These are phyloP conservation scores for Chalaropsis ovoidea DNA, from an alignment of 2,329 filamentous ascomycete species.

Conservation along the genomic window DNA sequence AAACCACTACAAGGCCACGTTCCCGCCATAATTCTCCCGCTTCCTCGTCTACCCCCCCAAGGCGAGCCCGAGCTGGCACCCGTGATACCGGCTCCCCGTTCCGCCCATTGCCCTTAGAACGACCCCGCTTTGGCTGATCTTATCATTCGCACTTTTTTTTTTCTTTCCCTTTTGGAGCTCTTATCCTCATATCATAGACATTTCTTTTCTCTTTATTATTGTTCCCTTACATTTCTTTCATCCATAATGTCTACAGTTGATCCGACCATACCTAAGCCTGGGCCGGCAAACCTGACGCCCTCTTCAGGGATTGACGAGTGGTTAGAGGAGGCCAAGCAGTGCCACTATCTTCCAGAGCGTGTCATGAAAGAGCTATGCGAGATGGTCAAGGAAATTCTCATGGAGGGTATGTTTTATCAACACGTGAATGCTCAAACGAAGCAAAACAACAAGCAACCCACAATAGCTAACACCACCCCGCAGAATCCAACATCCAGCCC, in stretches of 20 bases:
- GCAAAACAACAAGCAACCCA: not conserved
- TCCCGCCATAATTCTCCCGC: constrained; percentile 24
- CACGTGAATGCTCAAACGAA: not conserved
- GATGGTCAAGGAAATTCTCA: constrained; percentile 96
- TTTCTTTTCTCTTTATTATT: constrained; percentile 1
- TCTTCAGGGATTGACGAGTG: constrained; percentile 89
- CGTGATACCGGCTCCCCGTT: constrained; percentile 25
- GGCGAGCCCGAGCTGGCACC: constrained; percentile 25
- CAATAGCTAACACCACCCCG: not conserved
- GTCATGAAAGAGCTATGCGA: constrained; percentile 99
- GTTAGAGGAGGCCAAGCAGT: constrained; percentile 92
- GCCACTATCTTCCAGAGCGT: constrained; percentile 87
- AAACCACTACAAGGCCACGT: constrained; percentile 20
- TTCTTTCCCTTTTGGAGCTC: not conserved
- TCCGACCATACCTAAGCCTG: constrained; percentile 66
- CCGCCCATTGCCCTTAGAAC: constrained; percentile 22
- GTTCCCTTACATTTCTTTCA: constrained; percentile 4
- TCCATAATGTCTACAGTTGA: constrained; percentile 20
- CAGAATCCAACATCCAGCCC: constrained; percentile 98
- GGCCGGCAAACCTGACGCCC: constrained; percentile 72
- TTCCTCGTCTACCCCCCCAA: constrained; percentile 23
- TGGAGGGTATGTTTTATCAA: constrained; percentile 63
- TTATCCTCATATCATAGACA: not conserved
- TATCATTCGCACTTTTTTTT: constrained; percentile 11
- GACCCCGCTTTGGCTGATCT: constrained; percentile 25